A percentile compares a stretch with the other conserved stretches of the same genome.
Evolutionary conservation across 2,329 filamentous ascomycete species (phyloP).

Genomic region (Penicillium oxalicum): DNA sequence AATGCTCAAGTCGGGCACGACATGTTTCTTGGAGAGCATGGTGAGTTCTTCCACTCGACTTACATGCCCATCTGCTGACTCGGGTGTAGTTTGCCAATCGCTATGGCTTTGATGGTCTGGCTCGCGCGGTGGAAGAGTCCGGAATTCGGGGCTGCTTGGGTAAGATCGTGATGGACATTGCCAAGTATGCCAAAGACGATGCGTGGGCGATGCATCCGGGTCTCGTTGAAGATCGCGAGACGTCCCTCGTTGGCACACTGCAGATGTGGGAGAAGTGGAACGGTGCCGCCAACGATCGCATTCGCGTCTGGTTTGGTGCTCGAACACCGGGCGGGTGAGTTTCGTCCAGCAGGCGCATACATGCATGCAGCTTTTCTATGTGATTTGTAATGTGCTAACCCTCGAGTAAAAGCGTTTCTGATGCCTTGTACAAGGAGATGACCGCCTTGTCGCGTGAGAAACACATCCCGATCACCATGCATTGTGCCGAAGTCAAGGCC

Average conservation of each 20-base stretch:
- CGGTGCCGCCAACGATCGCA: conserved; percentile 34
- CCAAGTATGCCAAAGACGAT: conserved; percentile 39
- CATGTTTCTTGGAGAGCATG: conserved; percentile 50
- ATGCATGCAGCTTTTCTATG: no score
- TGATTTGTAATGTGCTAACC: no score
- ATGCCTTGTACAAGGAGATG: conserved; percentile 37
- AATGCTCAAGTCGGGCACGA: conserved; percentile 48
- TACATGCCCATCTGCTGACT: not conserved
- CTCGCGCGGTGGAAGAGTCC: conserved; percentile 39
- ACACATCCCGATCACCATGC: conserved; percentile 39
- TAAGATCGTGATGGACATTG: conserved; percentile 43
- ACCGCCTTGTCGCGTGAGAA: conserved; percentile 36
- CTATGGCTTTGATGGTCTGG: conserved; percentile 44
- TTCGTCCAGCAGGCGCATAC: no score
- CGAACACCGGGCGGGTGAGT: conserved; percentile 44
- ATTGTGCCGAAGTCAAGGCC: conserved; percentile 25
- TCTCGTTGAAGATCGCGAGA: conserved; percentile 38
- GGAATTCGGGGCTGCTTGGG: conserved; percentile 43
- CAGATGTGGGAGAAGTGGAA: conserved; percentile 33
- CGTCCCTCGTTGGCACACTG: conserved; percentile 37
- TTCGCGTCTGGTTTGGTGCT: conserved; percentile 46
- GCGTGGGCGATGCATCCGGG: conserved; percentile 42
- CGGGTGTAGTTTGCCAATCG: conserved; percentile 40
- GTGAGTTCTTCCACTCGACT: conserved; percentile 20
- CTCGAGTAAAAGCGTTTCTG: conserved; percentile 19